phyloP scores from a whole-genome alignment of 441 rosid species.

The Mallotus japonicus region DNA sequence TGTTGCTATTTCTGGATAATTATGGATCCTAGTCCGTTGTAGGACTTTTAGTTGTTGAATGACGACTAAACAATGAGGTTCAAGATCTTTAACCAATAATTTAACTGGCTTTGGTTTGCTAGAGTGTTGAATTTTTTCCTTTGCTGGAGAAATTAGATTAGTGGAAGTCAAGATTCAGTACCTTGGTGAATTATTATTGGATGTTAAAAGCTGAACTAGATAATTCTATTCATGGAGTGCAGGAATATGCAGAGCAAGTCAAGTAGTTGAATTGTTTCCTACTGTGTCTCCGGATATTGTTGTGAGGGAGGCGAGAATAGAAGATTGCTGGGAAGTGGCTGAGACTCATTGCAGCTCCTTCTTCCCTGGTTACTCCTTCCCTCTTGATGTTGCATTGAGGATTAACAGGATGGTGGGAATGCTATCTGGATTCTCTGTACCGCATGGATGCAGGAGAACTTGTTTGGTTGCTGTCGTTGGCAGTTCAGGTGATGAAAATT shows the following conservation, averaged over 20 bases:
- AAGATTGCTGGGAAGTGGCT: slow-evolving; percentile 95
- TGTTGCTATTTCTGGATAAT: background rate
- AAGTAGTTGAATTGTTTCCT: slow-evolving; percentile 64
- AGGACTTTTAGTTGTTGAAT: background rate
- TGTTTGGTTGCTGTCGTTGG: slow-evolving; percentile 82
- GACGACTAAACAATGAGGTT: background rate
- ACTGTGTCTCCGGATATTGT: slow-evolving; percentile 68
- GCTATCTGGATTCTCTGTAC: slow-evolving; percentile 69
- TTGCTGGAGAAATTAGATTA: background rate
- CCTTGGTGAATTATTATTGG: background rate
- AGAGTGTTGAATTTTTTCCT: background rate
- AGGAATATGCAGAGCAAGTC: slow-evolving; percentile 83
- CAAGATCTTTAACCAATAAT: background rate
- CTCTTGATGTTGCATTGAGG: slow-evolving; percentile 70
- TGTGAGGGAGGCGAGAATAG: slow-evolving; percentile 88
- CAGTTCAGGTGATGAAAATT: slow-evolving; percentile 46
- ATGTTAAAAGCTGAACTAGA: background rate
- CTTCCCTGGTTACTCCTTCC: slow-evolving; percentile 80
- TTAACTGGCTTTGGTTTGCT: background rate
- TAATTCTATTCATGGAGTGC: slow-evolving; percentile 16
- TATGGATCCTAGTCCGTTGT: background rate
- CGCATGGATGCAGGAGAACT: slow-evolving; percentile 62
- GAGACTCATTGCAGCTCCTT: slow-evolving; percentile 94
- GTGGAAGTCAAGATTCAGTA: too few relatives aligned
- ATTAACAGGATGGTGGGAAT: slow-evolving; percentile 73